These are phyloP conservation scores for Ophiostoma piceae DNA, from an alignment of 2,329 filamentous ascomycete genomes.

Conservation along the genomic window DNA sequence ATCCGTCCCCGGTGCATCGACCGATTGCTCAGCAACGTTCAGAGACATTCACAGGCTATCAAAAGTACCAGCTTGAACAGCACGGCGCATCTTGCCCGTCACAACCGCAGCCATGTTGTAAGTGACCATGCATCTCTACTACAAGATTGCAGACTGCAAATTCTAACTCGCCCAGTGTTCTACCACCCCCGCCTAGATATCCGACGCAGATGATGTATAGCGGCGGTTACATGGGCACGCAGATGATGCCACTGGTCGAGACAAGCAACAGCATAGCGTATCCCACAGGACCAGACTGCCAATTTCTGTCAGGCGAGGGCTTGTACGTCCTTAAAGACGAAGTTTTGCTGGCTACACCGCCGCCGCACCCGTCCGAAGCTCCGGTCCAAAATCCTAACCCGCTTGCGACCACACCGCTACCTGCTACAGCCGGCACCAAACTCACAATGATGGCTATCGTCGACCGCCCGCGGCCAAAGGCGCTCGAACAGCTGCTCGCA, in stretches of 20 bases:
- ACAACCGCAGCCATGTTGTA: constrained; percentile 26
- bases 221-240: constrained; percentile 62
- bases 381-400: constrained; percentile 85
- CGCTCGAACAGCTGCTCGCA: constrained; percentile 48
- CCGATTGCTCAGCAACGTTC: not conserved
- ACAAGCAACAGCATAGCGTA: constrained; percentile 85
- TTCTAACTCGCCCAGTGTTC: constrained; percentile 51
- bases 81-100: not conserved
- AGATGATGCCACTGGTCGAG: constrained; percentile 74
- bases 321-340: constrained; percentile 71
- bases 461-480: constrained; percentile 50
- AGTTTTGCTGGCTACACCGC: constrained; percentile 85
- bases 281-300: constrained; percentile 76
- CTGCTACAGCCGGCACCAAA: constrained; percentile 80
- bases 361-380: constrained; percentile 90
- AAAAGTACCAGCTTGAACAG: not conserved
- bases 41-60: not conserved
- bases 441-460: constrained; percentile 72
- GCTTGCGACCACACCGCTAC: constrained; percentile 74
- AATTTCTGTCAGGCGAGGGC: constrained; percentile 93
- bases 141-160: not conserved
- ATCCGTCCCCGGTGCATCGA: not conserved
- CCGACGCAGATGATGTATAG: constrained; percentile 68
- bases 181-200: constrained; percentile 83
- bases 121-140: not conserved